These are phyloP conservation scores for Aureobasidium sp. DNA, from an alignment of 2,329 filamentous ascomycete genomes.

Conservation along the genomic window DNA sequence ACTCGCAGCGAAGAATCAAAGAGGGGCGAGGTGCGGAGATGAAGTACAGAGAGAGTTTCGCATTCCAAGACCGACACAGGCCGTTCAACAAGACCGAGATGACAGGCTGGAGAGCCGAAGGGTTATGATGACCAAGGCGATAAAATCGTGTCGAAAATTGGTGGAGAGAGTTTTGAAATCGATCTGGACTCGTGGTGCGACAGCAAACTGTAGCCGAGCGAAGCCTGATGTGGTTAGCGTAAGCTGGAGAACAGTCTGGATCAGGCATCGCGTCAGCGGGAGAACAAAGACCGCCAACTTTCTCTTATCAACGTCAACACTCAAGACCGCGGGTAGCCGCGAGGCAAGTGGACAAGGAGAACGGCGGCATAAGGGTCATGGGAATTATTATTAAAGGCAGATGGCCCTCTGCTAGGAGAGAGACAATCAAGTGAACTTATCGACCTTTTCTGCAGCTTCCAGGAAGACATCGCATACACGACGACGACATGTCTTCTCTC, in stretches of 20 bases:
- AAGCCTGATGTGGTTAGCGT: background rate
- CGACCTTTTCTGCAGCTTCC: background rate
- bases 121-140: background rate
- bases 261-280: background rate
- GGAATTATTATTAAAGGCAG: slow-evolving; percentile 3
- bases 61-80: slow-evolving; percentile 2
- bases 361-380: background rate
- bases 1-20: background rate
- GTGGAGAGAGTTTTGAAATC: background rate
- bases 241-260: background rate
- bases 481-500: slow-evolving; percentile 8
- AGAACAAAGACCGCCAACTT: slow-evolving; percentile 1
- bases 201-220: background rate
- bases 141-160: background rate
- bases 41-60: background rate
- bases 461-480: background rate
- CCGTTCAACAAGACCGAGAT: slow-evolving; percentile 6
- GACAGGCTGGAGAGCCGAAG: slow-evolving; percentile 3
- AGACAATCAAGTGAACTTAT: slow-evolving; percentile 4
- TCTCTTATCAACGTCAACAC: slow-evolving; percentile 7
- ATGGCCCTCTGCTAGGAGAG: background rate
- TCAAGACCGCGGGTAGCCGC: slow-evolving; percentile 8
- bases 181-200: background rate
- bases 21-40: background rate
- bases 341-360: background rate